phyloP scores from a whole-genome alignment of 2,329 filamentous ascomycete genomes.

The Chaetothyriales sp. region DNA sequence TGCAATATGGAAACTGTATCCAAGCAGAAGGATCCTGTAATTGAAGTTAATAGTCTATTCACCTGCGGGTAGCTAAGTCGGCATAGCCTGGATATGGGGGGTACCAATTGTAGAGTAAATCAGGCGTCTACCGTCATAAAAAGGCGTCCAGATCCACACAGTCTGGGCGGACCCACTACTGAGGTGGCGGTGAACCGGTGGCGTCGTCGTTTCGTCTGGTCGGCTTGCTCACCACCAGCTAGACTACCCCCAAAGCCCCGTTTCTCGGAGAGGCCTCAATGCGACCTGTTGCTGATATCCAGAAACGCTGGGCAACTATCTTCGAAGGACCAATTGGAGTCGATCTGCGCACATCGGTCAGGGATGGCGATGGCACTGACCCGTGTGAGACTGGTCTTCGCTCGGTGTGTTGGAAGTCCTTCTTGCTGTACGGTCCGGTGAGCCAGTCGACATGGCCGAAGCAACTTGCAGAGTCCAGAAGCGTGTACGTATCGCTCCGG shows the following conservation, averaged over 20 bases:
- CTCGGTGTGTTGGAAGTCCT: conserved; percentile 87
- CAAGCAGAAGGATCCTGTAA: too few species aligned
- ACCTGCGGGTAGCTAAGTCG: too few species aligned
- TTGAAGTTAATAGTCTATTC: too few species aligned
- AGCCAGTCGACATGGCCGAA: conserved; percentile 53
- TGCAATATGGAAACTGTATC: too few species aligned
- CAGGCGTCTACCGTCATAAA: too few species aligned
- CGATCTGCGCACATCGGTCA: conserved; percentile 51
- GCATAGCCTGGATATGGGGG: too few species aligned
- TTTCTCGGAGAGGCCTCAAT: conserved; percentile 24
- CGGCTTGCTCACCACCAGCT: background rate
- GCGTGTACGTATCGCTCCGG: conserved; percentile 56
- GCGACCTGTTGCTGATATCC: conserved; percentile 43
- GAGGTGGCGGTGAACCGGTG: too few species aligned
- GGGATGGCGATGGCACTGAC: conserved; percentile 41
- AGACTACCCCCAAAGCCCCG: background rate
- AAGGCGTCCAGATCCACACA: too few species aligned
- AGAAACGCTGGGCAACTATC: conserved; percentile 52
- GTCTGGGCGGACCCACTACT: background rate
- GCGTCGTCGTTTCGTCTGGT: background rate
- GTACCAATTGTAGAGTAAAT: too few species aligned
- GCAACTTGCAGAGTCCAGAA: conserved; percentile 51
- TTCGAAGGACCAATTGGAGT: conserved; percentile 41
- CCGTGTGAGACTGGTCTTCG: conserved; percentile 59
- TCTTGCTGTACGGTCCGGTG: conserved; percentile 60